Base-by-base conservation (phyloP, 2,329 filamentous ascomycete species). In the Penicillium sp. region DNA sequence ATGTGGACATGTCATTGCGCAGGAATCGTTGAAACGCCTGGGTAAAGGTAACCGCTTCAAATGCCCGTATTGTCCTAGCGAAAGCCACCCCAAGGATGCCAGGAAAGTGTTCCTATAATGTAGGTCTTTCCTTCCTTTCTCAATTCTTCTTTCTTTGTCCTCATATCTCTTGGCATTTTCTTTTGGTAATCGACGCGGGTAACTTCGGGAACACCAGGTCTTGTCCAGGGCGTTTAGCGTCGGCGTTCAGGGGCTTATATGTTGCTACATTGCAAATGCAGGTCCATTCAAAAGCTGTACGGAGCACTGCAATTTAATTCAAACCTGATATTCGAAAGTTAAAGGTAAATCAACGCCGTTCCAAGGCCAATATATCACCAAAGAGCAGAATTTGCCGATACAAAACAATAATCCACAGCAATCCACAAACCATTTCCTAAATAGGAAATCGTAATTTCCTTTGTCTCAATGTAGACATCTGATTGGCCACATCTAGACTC, bases 21-120 rank as follows among this genome's bases (percentile, higher is more conserved):
- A 87, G 61, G 92, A 97, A 68, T 91, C 88, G 33, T 77, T 99
- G 48, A 84, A 88, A 57, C 87, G 86, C 68, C 80, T 97, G 40
- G 87, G 87, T 52, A 96, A 95, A 75, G 88, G 88, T 0, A 83
- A 79, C 40, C 80, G 88, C 57, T 95, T 95, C 80, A 99, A 99
- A 74, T 99, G 94, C 68, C 94, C 94, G 0, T 99, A 99, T 71
- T 99, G 94, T 69, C 94, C 94, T 0, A 85, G 78, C 30, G 93
- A 97, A 74, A 91, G 90, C 43, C 81, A 87, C 61, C 79, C 89
- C 1, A 86, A 84, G 62, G 91, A 97, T 52, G 90, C 91, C 7
- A 83, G 80, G 64, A 86, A 87, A 70, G 88, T 94, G 42, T 85
- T 85, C 49, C 73, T 91, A 43, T 91, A 75, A 73, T 10, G 41